Evolutionary conservation across 2,329 filamentous ascomycete genomes (phyloP), one percentile per base, ranked within the genome.

Genomic region (Nothopassalora personata): DNA sequence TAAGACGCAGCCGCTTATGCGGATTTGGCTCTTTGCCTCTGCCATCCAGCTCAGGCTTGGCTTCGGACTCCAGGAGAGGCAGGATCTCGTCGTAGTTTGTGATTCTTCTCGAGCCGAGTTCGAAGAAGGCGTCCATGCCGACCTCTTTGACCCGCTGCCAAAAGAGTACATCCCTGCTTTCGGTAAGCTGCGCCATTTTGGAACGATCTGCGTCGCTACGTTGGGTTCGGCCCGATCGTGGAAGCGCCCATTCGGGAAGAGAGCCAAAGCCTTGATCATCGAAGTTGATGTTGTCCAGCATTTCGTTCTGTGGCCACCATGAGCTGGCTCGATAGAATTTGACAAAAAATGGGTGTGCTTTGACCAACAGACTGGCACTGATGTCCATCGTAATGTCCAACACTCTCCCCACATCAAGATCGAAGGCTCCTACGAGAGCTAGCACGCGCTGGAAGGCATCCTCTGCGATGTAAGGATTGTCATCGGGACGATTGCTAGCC

Each of bases 381-480:
- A 97, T 91, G 71, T 99, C 94, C 18, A 99, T 81, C 0, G 91
- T 95, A 23, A 97, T 91, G 72, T 99, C 94, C 10, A 99, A 81
- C 4, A 95, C 93, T 69, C 95, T 85, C 52, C 94, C 95, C 39
- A 97, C 94, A 72, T 99, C 94, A 62, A 99, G 82, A 74, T 99
- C 93, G 70, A 99, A 99, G 7, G 94, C 94, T 58, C 94, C 94
- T 65, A 99, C 96, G 68, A 99, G 83, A 15, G 90, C 93, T 75
- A 96, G 97, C 63, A 99, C 88, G 64, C 87, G 86, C 71, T 97
- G 90, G 68, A 96, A 97, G 0, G 91, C 91, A 68, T 91, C 87
- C 67, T 89, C 86, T 1, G 93, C 90, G 36, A 89, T 83, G 66
- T 88, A 85, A 1, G 91, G 89, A 34, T 88, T 82, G 62, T 91